Conservation (phyloP, 2,329 filamentous ascomycete genomes). For the Pseudocercospora fuligena region DNA sequence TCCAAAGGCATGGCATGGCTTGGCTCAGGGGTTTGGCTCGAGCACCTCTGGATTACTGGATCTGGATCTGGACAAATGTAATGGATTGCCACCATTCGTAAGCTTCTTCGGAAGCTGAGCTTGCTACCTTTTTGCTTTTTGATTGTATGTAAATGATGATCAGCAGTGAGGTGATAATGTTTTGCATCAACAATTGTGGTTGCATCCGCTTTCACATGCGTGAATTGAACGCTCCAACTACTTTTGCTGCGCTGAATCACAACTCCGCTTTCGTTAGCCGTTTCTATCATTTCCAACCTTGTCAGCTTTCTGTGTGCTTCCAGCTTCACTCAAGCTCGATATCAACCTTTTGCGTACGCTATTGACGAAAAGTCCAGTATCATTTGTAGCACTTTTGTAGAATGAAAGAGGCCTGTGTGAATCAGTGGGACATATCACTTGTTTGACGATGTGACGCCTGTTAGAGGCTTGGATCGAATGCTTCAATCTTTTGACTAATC, state of each 20-base stretch:
- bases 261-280: background rate
- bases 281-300: background rate
- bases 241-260: background rate
- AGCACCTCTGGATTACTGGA: background rate
- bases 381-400: background rate
- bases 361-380: background rate
- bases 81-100: background rate
- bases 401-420: background rate
- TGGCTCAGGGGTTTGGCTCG: background rate
- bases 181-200: background rate
- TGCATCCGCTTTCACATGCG: background rate
- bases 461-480: background rate
- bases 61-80: background rate
- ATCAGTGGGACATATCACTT: background rate
- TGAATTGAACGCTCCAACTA: background rate
- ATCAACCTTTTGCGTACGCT: background rate
- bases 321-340: background rate
- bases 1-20: background rate
- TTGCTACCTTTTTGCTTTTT: background rate
- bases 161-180: background rate
- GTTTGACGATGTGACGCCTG: background rate
- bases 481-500: too few relatives aligned
- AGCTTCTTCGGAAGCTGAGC: background rate
- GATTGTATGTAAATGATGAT: background rate
- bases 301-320: background rate